These are phyloP conservation scores for Nemania diffusa DNA, from an alignment of 2,329 filamentous ascomycete species.

Conservation along the genomic window DNA sequence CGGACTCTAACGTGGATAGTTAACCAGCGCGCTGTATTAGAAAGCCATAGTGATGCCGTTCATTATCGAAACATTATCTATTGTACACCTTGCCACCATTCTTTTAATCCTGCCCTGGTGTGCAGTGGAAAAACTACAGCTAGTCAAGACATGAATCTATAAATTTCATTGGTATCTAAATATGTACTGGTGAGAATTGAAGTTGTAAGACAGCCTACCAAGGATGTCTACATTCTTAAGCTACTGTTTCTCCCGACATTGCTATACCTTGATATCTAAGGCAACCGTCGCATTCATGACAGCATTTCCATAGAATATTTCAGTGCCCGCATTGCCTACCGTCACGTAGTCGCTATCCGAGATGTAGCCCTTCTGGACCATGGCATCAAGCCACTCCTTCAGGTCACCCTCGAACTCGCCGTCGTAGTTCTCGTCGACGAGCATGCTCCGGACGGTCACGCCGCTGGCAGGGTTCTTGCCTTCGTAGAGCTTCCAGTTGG, in stretches of 20 bases:
- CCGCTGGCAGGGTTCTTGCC: constrained; percentile 40
- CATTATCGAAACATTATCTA: too few species aligned
- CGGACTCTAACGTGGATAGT: too few species aligned
- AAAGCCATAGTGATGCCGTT: too few species aligned
- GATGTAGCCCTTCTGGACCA: constrained; percentile 38
- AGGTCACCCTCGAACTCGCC: constrained; percentile 40
- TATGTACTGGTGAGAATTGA: constrained; percentile 15
- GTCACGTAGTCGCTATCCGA: constrained; percentile 37
- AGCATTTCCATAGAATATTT: constrained; percentile 41
- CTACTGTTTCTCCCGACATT: not conserved
- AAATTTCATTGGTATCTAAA: constrained; percentile 3
- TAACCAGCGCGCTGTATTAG: not conserved
- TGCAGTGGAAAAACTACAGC: not conserved
- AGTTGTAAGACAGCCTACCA: constrained; percentile 12
- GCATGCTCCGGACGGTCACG: constrained; percentile 40
- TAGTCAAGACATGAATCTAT: not conserved
- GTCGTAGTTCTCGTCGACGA: constrained; percentile 35
- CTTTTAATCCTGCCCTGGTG: not conserved
- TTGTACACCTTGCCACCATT: too few species aligned
- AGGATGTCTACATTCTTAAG: constrained; percentile 2
- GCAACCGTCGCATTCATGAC: constrained; percentile 30
- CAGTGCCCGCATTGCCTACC: constrained; percentile 40
- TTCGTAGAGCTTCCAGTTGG: constrained; percentile 40
- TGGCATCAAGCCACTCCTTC: constrained; percentile 39
- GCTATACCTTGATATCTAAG: constrained; percentile 32